Conservation (phyloP, 257 asterid genomes). For the Rauvolfia tetraphylla region DNA sequence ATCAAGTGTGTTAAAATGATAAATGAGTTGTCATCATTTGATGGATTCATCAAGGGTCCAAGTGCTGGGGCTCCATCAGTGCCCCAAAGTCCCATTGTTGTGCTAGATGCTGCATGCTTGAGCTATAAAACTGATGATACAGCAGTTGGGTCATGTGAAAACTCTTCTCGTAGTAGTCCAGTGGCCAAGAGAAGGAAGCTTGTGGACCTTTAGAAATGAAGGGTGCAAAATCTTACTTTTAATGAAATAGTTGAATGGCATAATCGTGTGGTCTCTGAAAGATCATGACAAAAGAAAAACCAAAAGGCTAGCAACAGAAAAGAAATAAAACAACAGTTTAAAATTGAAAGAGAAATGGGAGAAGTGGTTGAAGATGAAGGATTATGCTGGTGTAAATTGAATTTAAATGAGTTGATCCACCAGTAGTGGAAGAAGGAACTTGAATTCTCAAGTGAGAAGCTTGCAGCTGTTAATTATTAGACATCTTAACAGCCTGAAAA, state of each 20-base stretch:
- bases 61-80: slow-evolving; percentile 19
- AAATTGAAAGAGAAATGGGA: neutral
- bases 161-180: slow-evolving; percentile 29
- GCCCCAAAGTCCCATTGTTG: slow-evolving; percentile 39
- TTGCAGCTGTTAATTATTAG: slow-evolving; percentile 32
- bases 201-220: slow-evolving; percentile 13
- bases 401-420: slow-evolving; percentile 7
- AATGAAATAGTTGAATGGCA: slow-evolving; percentile 14
- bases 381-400: neutral
- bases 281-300: neutral
- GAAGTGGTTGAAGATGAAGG: neutral
- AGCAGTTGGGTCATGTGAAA: slow-evolving; percentile 28
- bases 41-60: slow-evolving; percentile 17
- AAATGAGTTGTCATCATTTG: slow-evolving; percentile 18
- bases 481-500: slow-evolving; percentile 31
- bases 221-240: slow-evolving; percentile 10
- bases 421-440: slow-evolving; percentile 15
- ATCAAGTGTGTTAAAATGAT: slow-evolving; percentile 30
- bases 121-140: slow-evolving; percentile 36
- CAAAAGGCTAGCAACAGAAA: slow-evolving; percentile 6
- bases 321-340: slow-evolving; percentile 2
- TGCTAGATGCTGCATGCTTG: slow-evolving; percentile 44
- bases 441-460: slow-evolving; percentile 3
- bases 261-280: slow-evolving; percentile 14
- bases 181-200: slow-evolving; percentile 36